Base-by-base conservation (phyloP, 306 rosid genomes). In the Glycine soja region DNA sequence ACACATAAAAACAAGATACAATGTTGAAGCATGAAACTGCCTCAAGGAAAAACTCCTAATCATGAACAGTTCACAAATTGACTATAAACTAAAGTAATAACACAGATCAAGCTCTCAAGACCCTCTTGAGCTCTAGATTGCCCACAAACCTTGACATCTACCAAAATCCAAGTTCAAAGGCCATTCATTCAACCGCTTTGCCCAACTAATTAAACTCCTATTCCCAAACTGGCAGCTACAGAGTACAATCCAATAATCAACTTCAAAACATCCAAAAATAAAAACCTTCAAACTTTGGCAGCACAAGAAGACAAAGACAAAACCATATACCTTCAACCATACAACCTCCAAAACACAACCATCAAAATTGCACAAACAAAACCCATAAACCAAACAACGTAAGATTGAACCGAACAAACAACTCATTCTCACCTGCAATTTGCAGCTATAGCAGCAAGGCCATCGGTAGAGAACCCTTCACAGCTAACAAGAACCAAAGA, bases 381-480 rank as follows among this genome's bases (percentile, higher is more conserved):
- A 19, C 47, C 13, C 3, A 6, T 36, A 13, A 4, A 36, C 19
- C 47, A 77, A 45, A 24, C 9, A 52, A 24, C 7, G 48, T 4
- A 71, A 50, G 63, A 76, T 15, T 64, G 18, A 45, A 15, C 4
- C 4, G 10, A 64, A 38, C 15, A 13, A 54, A 6, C 3, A 40
- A 43, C 47, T 7, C 18, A 19, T 74, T n/a, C 70, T 80, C 70
- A 95, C 99, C 92, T 90, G 86, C 99, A 95, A 85, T 95, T 90
- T 64, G 98, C 88, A 85, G 98, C 98, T 30, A 95, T 40, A 58
- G 97, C 92, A 74, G 96, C 94, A 16, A 95, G 95, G 72, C 98
- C 99, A 84, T 87, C 92, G 36, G 99, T 91, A 72, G 97, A 80
- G 82, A 95, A 95, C 72, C 98, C 99, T 83, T 95, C 97, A 80